Evolutionary conservation across 106 monocot species (phyloP).

Genomic region (Dactylorhiza incarnata): DNA sequence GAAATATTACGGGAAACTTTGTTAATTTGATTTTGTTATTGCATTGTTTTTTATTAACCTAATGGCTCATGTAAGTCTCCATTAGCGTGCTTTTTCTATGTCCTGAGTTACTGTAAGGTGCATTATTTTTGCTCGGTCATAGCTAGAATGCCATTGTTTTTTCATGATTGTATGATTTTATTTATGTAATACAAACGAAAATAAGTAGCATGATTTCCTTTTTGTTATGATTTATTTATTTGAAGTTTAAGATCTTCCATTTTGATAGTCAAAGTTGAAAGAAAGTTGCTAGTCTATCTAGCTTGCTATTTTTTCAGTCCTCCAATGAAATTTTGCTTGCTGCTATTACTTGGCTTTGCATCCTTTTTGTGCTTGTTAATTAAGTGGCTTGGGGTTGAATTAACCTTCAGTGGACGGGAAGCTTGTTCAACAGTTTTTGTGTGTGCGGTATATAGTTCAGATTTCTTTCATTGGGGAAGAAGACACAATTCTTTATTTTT

Average conservation of each 20-base stretch:
- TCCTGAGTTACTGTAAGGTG: too few species aligned
- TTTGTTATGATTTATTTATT: neutral
- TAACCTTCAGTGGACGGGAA: neutral
- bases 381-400: neutral
- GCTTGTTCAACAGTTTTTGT: neutral
- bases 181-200: neutral
- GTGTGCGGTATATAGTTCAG: too few species aligned
- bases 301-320: neutral
- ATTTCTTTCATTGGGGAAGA: neutral
- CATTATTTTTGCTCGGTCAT: neutral
- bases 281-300: neutral
- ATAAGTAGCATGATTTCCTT: neutral
- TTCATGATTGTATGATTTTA: neutral
- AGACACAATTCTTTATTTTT: neutral
- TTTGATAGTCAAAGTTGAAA: neutral
- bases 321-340: neutral
- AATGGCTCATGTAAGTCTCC: too few species aligned
- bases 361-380: neutral
- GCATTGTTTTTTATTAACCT: neutral
- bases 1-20: neutral
- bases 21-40: neutral
- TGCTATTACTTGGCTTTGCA: neutral
- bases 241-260: neutral
- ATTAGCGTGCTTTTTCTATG: too few species aligned
- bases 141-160: neutral